Evolutionary conservation across 768 basidiomycete species (phyloP).

Genomic region (Dentipellis fragilis): DNA sequence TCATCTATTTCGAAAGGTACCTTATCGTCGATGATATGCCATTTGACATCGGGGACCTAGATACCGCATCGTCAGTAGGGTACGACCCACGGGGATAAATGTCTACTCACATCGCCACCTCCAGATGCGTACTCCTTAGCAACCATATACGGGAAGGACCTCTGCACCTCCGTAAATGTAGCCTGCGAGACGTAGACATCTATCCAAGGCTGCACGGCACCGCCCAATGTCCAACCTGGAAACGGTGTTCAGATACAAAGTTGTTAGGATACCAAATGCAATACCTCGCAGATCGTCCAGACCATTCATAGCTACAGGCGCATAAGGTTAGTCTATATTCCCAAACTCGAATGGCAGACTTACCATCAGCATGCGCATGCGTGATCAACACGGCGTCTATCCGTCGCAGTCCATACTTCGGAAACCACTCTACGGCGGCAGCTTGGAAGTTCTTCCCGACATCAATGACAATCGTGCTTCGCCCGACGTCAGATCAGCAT

Average conservation of each 20-base stretch:
- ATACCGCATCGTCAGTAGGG: neutral
- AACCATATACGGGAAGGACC: conserved; percentile 77
- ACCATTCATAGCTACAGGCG: conserved; percentile 64
- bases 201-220: conserved; percentile 58
- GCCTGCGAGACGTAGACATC: conserved; percentile 62
- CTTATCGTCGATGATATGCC: conserved; percentile 69
- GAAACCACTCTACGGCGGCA: conserved; percentile 47
- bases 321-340: neutral
- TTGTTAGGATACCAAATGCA: neutral
- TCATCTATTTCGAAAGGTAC: conserved; percentile 57
- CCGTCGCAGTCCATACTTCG: conserved; percentile 60
- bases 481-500: neutral
- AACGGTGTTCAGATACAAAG: neutral
- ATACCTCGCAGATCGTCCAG: conserved; percentile 79
- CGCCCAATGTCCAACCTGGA: conserved; percentile 62
- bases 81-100: too few species aligned
- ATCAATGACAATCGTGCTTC: conserved; percentile 72
- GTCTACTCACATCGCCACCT: conserved; percentile 54
- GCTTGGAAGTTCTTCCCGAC: conserved; percentile 77
- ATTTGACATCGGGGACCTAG: conserved; percentile 74
- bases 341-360: conserved; percentile 6
- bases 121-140: conserved; percentile 69
- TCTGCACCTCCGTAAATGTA: conserved; percentile 57
- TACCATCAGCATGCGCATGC: conserved; percentile 80
- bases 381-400: conserved; percentile 76